Conservation (phyloP, 306 rosid genomes). For the Glycine latifolia region DNA sequence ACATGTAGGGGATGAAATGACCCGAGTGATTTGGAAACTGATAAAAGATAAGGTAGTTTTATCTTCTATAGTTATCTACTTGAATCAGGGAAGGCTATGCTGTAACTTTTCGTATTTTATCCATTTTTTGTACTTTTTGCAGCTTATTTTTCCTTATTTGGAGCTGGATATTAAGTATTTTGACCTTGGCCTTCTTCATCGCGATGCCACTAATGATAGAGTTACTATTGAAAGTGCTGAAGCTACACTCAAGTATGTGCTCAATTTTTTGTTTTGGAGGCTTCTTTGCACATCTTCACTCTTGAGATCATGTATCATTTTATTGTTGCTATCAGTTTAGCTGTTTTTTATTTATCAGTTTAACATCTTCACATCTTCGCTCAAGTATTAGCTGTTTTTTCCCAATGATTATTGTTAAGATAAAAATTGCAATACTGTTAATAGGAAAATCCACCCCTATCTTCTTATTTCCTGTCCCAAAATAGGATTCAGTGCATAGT, state of each 20-base stretch:
- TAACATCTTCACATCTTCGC: too few relatives aligned
- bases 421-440: not conserved
- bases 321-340: not conserved
- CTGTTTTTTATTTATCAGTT: not conserved
- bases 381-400: not conserved
- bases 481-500: conserved; percentile 7
- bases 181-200: conserved; percentile 65
- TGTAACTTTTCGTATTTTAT: not conserved
- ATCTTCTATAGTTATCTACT: conserved; percentile 20
- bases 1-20: conserved; percentile 65
- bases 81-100: not conserved
- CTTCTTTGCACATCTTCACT: conserved; percentile 28
- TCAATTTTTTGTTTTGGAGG: conserved; percentile 16
- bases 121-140: conserved; percentile 7
- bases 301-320: conserved; percentile 18
- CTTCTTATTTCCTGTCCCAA: conserved; percentile 5
- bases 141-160: conserved; percentile 63
- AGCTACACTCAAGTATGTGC: conserved; percentile 61
- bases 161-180: conserved; percentile 62
- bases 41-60: conserved; percentile 61
- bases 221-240: conserved; percentile 70
- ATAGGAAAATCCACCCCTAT: not conserved
- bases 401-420: conserved; percentile 27
- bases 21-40: conserved; percentile 62
- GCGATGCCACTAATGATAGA: conserved; percentile 64